Evolutionary conservation across 2,329 filamentous ascomycete genomes (phyloP), one percentile per base, ranked within the genome.

Genomic region (Cladosporium velox): DNA sequence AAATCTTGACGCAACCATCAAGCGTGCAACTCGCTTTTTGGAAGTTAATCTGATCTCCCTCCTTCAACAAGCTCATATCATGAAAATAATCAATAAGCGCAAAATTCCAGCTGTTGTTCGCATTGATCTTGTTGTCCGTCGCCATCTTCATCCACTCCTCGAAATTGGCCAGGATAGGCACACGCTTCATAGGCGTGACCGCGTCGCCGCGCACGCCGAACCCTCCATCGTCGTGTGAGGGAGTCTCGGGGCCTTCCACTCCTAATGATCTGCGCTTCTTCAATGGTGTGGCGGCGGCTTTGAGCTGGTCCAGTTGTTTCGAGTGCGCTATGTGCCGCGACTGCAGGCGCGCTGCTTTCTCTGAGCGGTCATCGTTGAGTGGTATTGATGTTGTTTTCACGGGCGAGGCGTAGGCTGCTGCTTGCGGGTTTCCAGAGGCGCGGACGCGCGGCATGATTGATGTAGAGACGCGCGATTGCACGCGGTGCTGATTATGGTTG

Each of bases 91-190:
- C 95, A 76, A 99, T 99, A 21, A 99, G 86, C n/a, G 95, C 95
- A 80, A 99, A 98, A 79, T 98, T 98, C 95, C 95, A 99, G 34
- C 93, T 97, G 79, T 99, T 99, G 67, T 90, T 88, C 59, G 95
- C 94, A 77, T 98, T 99, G 84, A 99, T 99, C 77, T 84, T 85
- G 74, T 99, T 99, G 82, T 99, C 95, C 18, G 95, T 98, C 2
- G 95, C 95, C 93, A 99, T 96, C 85, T 98, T 99, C 93, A 99
- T 98, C 95, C 94, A 98, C 78, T 99, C 95, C 78, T 99, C 95
- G 74, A 98, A 99, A 80, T 99, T 99, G 75, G 95, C 95, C 64
- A 99, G 84, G 72, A 99, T 91, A 1, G 95, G 95, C 32, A 97
- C 92, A 68, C 93, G 91, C 85, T 97, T 97, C 90, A 96, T 94